Conservation (phyloP, 495 filamentous ascomycete species). For the Geopyxis carbonaria region DNA sequence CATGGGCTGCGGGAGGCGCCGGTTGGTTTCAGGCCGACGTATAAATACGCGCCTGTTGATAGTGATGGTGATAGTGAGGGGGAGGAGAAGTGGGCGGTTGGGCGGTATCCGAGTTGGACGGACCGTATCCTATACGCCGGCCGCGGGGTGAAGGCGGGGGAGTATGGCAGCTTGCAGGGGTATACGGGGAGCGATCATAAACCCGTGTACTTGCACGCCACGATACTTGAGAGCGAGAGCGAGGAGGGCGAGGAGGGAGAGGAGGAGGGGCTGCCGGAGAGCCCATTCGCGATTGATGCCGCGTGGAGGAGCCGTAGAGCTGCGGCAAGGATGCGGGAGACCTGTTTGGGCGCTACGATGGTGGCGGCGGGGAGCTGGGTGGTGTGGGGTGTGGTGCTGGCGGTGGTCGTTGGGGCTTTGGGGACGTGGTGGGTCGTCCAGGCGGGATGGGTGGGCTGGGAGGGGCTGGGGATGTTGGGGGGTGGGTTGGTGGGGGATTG, state of each 20-base stretch:
- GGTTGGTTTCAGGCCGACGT: slow-evolving; percentile 76
- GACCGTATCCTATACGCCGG: slow-evolving; percentile 61
- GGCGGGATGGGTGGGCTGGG: slow-evolving; percentile 2
- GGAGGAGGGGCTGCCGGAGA: slow-evolving; percentile 1
- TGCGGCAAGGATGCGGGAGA: slow-evolving; percentile 13
- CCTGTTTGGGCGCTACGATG: slow-evolving; percentile 15
- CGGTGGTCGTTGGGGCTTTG: slow-evolving; percentile 9
- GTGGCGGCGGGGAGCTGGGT: slow-evolving; percentile 9
- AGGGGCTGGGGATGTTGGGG: neutral
- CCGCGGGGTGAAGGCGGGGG: slow-evolving; percentile 30
- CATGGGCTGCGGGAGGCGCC: slow-evolving; percentile 60
- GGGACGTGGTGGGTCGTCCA: slow-evolving; percentile 16
- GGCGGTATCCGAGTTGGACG: slow-evolving; percentile 86
- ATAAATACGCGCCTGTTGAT: slow-evolving; percentile 46
- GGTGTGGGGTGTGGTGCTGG: slow-evolving; percentile 9
- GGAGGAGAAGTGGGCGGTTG: slow-evolving; percentile 46
- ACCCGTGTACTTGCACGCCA: slow-evolving; percentile 37
- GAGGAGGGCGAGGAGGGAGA: neutral
- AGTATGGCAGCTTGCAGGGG: slow-evolving; percentile 58
- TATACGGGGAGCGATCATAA: slow-evolving; percentile 71
- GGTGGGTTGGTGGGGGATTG: too few species aligned
- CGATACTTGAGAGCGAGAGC: neutral
- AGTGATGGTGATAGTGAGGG: slow-evolving; percentile 29
- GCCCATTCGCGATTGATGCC: slow-evolving; percentile 10
- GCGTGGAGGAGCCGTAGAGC: slow-evolving; percentile 12